Percentiles rank a stretch among this genome's conserved stretches.
These are phyloP conservation scores for Odontarrhena argentea DNA, from an alignment of 345 rosid species.

Conservation along the genomic window DNA sequence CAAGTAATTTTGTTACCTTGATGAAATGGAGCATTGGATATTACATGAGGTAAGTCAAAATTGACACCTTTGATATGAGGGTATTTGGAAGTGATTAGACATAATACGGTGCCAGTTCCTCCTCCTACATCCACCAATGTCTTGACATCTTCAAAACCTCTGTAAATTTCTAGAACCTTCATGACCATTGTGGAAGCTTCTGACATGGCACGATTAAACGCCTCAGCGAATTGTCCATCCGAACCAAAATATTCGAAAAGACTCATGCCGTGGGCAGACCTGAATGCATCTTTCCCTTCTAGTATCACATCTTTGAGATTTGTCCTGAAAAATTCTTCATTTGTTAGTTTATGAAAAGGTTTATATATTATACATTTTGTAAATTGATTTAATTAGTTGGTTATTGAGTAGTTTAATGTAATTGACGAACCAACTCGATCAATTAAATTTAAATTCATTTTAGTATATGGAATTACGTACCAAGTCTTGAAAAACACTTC, in stretches of 20 bases:
- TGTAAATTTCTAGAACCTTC: constrained; percentile 52
- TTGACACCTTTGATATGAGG: constrained; percentile 53
- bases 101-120: constrained; percentile 50
- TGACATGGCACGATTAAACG: constrained; percentile 56
- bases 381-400: background rate
- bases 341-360: too few species aligned
- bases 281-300: constrained; percentile 58
- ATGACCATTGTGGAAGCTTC: constrained; percentile 46
- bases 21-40: constrained; percentile 39
- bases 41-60: constrained; percentile 43
- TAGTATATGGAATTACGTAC: constrained; percentile 16
- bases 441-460: too few species aligned
- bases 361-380: too few species aligned
- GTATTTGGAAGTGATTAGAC: constrained; percentile 48
- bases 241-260: constrained; percentile 47
- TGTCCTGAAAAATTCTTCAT: constrained; percentile 31
- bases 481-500: constrained; percentile 36
- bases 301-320: constrained; percentile 52
- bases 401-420: too few species aligned
- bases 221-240: constrained; percentile 48
- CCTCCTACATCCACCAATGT: constrained; percentile 67
- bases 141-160: constrained; percentile 51
- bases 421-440: too few species aligned
- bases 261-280: constrained; percentile 54
- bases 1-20: background rate